phyloP scores from a whole-genome alignment of 805 yeast genomes.

The Limtongia smithiae region DNA sequence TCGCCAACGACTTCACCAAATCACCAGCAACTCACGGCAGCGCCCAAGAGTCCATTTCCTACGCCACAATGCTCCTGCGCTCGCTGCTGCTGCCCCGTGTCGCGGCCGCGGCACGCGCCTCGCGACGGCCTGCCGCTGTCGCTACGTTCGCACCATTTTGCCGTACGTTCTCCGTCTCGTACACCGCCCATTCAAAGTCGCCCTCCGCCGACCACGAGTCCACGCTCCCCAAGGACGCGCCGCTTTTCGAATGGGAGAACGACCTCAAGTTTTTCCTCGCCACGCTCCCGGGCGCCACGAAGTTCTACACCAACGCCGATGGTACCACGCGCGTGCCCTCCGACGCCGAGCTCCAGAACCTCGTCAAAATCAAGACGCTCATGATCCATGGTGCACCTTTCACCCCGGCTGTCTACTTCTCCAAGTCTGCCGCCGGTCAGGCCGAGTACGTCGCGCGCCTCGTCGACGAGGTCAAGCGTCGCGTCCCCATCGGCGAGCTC shows the following conservation, averaged over 20 bases:
- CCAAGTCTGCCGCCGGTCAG: slow-evolving; percentile 1
- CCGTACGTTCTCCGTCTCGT: slow-evolving; percentile 3
- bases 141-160: background rate
- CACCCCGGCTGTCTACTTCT: slow-evolving; percentile 1
- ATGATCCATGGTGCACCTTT: slow-evolving; percentile 37
- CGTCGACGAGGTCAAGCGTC: background rate
- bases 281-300: slow-evolving; percentile 59
- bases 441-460: background rate
- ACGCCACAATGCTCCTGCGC: too few relatives aligned
- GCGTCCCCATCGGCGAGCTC: slow-evolving; percentile 3
- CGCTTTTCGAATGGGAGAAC: slow-evolving; percentile 26
- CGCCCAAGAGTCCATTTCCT: too few relatives aligned
- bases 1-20: too few relatives aligned
- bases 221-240: slow-evolving; percentile 26
- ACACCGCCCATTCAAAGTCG: too few relatives aligned
- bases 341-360: slow-evolving; percentile 39
- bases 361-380: slow-evolving; percentile 45
- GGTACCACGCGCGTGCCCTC: slow-evolving; percentile 68
- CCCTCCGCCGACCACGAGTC: too few relatives aligned
- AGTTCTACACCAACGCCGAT: slow-evolving; percentile 68
- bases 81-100: background rate
- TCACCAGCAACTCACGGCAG: too few relatives aligned
- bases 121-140: background rate
- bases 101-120: slow-evolving; percentile 1
- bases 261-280: slow-evolving; percentile 41